Base-by-base conservation (phyloP, 108 stramenopile genomes). In the Cyclotella atomus region DNA sequence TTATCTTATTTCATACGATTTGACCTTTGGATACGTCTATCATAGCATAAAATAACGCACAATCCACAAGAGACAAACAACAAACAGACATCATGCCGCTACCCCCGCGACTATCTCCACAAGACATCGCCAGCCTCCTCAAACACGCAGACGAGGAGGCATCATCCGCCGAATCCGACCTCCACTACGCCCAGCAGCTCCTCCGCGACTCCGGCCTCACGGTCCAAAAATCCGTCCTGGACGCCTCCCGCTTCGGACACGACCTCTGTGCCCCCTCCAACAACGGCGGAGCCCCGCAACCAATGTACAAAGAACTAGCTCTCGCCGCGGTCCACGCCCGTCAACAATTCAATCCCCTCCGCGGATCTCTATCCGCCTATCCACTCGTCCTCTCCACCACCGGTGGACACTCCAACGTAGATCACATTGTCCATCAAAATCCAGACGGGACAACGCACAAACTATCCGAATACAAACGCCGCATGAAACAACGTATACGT, bases 381-480 rank as follows among this genome's bases (percentile, higher is more conserved):
- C 79, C 79, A 12, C 33, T 74, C 12, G 83, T 84, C 43, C 71
- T 84, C 25, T 70, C 82, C 56, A 84, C 87, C 0, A 92, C 91
- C 7, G 90, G 77, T 10, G 94, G 94, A 41, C 79, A 91, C 73
- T 91, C 87, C 87, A 94, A 94, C 61, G 89, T 84, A 28, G 91
- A 94, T 77, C 93, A 94, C 73, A 62, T 85, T 45, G 75, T 94
- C 35, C 65, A 66, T 4, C 64, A 77, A 60, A 84, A 88, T 27
- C 80, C 84, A 32, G 82, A 88, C 47, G 67, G 79, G 9, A 68
- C 65, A 9, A 59, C 65, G 17, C 85, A 95, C 75, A 82, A 77
- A n/a, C 82, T 92, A 14, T 87, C 87, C 28, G 91, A 92, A 73
- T 81, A 87, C 52, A 87, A 88, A 70, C 89, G 94, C 0, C 76